phyloP scores from a whole-genome alignment of 306 rosid genomes.

The Comarum palustre region DNA sequence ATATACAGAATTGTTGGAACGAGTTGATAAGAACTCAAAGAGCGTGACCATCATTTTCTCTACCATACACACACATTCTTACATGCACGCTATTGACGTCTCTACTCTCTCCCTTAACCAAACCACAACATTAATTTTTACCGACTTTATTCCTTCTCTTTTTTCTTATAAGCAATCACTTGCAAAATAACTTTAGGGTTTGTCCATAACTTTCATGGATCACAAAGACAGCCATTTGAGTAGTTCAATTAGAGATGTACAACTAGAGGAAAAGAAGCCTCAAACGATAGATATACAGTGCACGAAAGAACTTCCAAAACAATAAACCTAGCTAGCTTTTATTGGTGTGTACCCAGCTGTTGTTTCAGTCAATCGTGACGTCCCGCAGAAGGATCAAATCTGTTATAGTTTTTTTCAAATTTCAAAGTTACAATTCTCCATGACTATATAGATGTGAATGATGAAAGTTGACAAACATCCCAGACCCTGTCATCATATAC shows the following conservation, averaged over 20 bases:
- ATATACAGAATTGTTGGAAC: conserved; percentile 13
- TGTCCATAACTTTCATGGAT: background rate
- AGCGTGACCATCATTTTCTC: conserved; percentile 37
- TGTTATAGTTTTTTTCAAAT: background rate
- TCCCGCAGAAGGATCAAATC: background rate
- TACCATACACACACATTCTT: conserved; percentile 20
- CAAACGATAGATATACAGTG: background rate
- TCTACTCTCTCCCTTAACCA: conserved; percentile 8
- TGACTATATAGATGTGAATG: background rate
- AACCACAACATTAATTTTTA: conserved; percentile 6
- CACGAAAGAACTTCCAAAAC: background rate
- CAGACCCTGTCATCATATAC: background rate
- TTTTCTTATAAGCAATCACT: background rate
- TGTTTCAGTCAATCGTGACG: background rate
- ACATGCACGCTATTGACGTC: conserved; percentile 44
- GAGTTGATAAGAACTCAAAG: conserved; percentile 11
- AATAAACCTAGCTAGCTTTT: background rate
- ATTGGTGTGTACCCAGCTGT: background rate
- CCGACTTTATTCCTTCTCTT: background rate
- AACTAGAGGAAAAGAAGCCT: background rate
- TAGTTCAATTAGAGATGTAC: background rate
- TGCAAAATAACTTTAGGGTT: background rate
- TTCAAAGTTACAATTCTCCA: background rate
- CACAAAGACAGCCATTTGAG: background rate
- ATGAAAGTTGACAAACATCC: background rate